phyloP scores from a whole-genome alignment of 306 rosid genomes.

The Dicorynia guianensis region DNA sequence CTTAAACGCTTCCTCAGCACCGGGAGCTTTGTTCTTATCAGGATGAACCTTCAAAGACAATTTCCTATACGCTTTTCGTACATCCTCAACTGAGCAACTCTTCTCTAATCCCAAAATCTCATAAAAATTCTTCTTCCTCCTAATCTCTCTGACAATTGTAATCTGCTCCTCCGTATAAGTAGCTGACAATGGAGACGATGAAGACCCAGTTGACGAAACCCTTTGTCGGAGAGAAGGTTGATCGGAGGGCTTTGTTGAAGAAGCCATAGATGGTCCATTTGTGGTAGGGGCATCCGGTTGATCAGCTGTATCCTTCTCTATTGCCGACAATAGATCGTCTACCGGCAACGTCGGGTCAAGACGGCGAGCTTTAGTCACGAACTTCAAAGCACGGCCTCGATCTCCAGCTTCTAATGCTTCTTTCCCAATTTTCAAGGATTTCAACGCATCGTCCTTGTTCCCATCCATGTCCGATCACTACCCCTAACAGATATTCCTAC shows the following conservation, averaged over 20 bases:
- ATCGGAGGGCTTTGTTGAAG: slow-evolving; percentile 50
- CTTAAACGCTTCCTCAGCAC: slow-evolving; percentile 92
- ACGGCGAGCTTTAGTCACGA: slow-evolving; percentile 81
- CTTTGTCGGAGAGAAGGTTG: slow-evolving; percentile 74
- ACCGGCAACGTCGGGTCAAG: slow-evolving; percentile 78
- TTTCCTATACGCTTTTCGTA: slow-evolving; percentile 84
- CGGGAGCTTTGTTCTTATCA: slow-evolving; percentile 91
- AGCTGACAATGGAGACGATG: slow-evolving; percentile 53
- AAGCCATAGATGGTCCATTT: slow-evolving; percentile 44
- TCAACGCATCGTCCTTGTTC: slow-evolving; percentile 92
- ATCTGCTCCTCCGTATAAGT: slow-evolving; percentile 74
- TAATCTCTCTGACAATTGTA: slow-evolving; percentile 67
- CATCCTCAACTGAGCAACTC: slow-evolving; percentile 82
- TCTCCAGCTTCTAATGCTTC: slow-evolving; percentile 75
- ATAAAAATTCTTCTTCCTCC: slow-evolving; percentile 83
- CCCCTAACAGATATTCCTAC: not conserved
- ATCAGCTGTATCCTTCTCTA: slow-evolving; percentile 47
- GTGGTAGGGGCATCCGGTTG: slow-evolving; percentile 42
- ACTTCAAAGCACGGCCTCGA: slow-evolving; percentile 79
- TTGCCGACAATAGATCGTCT: slow-evolving; percentile 67
- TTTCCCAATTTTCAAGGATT: slow-evolving; percentile 77
- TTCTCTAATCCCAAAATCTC: slow-evolving; percentile 90
- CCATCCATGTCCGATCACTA: slow-evolving; percentile 68
- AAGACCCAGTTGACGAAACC: slow-evolving; percentile 41
- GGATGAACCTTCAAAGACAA: slow-evolving; percentile 96